These are phyloP conservation scores for Geranium rotundifolium DNA, from an alignment of 345 rosid species.

Conservation along the genomic window DNA sequence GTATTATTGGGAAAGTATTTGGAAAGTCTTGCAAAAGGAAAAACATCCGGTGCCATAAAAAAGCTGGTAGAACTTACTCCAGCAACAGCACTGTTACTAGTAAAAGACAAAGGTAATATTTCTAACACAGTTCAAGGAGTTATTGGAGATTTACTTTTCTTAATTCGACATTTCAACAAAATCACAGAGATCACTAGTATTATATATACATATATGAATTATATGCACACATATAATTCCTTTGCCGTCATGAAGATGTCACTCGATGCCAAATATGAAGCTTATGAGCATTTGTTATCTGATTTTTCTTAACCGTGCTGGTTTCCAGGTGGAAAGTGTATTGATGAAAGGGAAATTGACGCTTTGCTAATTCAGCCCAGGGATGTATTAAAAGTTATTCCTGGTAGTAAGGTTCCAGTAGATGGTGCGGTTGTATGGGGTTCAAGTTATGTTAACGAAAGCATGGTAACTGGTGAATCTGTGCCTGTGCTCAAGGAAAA, in stretches of 20 bases:
- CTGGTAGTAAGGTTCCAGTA: constrained; percentile 95
- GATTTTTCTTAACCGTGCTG: neutral
- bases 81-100: constrained; percentile 72
- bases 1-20: constrained; percentile 92
- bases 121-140: neutral
- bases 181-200: no score
- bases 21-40: constrained; percentile 96
- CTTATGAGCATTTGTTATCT: neutral
- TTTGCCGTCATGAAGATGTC: neutral
- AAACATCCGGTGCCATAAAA: constrained; percentile 96
- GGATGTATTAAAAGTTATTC: constrained; percentile 85
- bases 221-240: neutral
- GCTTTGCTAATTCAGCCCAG: constrained; percentile 88
- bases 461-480: constrained; percentile 98
- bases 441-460: constrained; percentile 88
- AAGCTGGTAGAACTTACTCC: constrained; percentile 97
- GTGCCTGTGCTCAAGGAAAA: constrained; percentile 71
- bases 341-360: constrained; percentile 85
- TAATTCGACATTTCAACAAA: no score
- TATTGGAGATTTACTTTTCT: neutral
- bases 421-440: constrained; percentile 94
- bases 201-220: no score
- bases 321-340: constrained; percentile 46
- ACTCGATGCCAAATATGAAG: neutral
- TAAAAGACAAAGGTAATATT: constrained; percentile 65